Evolutionary conservation across 306 rosid genomes (phyloP).

Genomic region (Phaseolus lunatus): DNA sequence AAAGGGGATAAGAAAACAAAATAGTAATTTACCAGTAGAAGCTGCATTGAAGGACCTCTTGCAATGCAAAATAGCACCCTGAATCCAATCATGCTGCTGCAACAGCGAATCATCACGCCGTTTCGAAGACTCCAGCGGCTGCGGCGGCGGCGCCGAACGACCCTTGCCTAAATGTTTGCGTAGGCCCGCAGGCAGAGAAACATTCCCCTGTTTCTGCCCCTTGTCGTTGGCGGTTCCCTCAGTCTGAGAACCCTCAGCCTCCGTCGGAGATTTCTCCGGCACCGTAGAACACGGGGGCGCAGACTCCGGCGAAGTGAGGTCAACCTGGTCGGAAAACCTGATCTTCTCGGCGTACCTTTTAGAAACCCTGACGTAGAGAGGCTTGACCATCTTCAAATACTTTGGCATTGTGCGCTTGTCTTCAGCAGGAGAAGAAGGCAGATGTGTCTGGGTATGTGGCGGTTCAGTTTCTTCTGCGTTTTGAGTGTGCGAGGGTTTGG

Average conservation of each 20-base stretch:
- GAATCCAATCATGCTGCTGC: slow-evolving; percentile 91
- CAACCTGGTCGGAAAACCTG: slow-evolving; percentile 61
- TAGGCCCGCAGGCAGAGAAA: slow-evolving; percentile 62
- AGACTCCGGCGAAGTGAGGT: slow-evolving; percentile 32
- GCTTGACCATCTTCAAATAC: slow-evolving; percentile 82
- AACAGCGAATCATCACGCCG: slow-evolving; percentile 81
- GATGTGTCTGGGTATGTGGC: background rate
- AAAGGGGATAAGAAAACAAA: background rate
- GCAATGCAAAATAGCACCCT: slow-evolving; percentile 91
- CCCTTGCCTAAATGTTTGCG: slow-evolving; percentile 87
- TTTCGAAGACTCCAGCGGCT: slow-evolving; percentile 47
- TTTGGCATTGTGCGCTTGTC: slow-evolving; percentile 74
- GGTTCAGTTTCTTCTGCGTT: slow-evolving; percentile 47
- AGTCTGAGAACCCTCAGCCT: slow-evolving; percentile 36
- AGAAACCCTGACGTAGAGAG: slow-evolving; percentile 77
- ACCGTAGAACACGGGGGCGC: background rate
- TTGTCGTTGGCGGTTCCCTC: slow-evolving; percentile 42
- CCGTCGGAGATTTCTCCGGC: slow-evolving; percentile 44
- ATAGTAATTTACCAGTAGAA: slow-evolving; percentile 55
- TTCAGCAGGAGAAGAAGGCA: slow-evolving; percentile 41
- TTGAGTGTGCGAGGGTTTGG: slow-evolving; percentile 33
- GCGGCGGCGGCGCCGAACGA: slow-evolving; percentile 64
- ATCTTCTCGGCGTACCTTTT: slow-evolving; percentile 68
- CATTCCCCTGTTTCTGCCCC: slow-evolving; percentile 57
- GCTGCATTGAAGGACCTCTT: slow-evolving; percentile 86